Evolutionary conservation across 352 stramenopile genomes (phyloP).

Genomic region (Phytopythium kandeliae): DNA sequence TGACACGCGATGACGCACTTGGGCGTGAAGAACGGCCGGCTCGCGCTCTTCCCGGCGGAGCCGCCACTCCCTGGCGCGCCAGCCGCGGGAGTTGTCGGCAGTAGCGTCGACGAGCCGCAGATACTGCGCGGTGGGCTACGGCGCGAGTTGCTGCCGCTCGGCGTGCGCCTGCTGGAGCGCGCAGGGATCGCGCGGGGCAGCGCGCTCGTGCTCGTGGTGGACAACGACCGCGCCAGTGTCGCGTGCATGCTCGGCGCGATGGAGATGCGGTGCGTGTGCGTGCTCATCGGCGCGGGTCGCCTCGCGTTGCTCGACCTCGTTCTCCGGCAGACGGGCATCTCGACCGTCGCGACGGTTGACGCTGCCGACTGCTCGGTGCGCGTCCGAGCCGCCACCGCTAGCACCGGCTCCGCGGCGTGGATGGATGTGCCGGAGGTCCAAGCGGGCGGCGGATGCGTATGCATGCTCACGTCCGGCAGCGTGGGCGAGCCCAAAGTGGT

Average conservation of each 20-base stretch:
- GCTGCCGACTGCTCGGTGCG: conserved; percentile 15
- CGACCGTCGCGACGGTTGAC: conserved; percentile 51
- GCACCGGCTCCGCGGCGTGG: conserved; percentile 21
- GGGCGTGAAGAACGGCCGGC: conserved; percentile 54
- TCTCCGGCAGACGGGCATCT: conserved; percentile 49
- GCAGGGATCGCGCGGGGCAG: conserved; percentile 26
- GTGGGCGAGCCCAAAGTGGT: conserved; percentile 76
- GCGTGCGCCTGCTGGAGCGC: conserved; percentile 25
- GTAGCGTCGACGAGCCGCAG: conserved; percentile 13
- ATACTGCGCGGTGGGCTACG: conserved; percentile 40
- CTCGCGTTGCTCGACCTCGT: conserved; percentile 41
- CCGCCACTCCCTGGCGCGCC: background rate
- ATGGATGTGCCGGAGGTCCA: conserved; percentile 21
- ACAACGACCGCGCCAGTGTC: conserved; percentile 69
- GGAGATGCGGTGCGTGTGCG: conserved; percentile 51
- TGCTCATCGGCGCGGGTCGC: conserved; percentile 44
- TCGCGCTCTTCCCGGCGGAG: conserved; percentile 38
- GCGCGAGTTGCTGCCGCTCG: conserved; percentile 36
- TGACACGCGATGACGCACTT: conserved; percentile 32
- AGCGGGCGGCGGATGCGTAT: conserved; percentile 34
- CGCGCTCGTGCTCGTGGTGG: conserved; percentile 65
- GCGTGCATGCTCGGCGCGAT: conserved; percentile 69
- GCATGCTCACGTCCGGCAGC: conserved; percentile 83
- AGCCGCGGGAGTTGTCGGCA: conserved; percentile 4
- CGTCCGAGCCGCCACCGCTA: conserved; percentile 2